Percentiles rank a stretch among this genome's conserved stretches.
phyloP scores from a whole-genome alignment of 257 asterid genomes.

The Thymus mandschuricus region DNA sequence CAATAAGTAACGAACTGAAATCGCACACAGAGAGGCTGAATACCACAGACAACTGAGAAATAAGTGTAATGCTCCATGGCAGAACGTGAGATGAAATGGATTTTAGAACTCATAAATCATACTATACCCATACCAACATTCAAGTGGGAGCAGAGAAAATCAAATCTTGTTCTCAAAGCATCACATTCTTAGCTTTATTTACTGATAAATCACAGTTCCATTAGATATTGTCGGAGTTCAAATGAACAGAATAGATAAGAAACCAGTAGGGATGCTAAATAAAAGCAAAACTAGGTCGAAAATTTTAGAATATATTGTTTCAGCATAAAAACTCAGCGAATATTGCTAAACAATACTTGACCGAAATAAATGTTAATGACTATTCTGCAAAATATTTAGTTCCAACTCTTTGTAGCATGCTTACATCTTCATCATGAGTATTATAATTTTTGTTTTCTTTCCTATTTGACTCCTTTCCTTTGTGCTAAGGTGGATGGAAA shows the following conservation, averaged over 20 bases:
- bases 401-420: neutral
- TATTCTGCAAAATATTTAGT: neutral
- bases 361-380: neutral
- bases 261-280: neutral
- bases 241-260: neutral
- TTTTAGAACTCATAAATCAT: neutral
- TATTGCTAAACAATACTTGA: too few species aligned
- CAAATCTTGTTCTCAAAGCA: neutral
- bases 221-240: conserved; percentile 2
- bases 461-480: too few species aligned
- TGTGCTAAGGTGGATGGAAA: too few species aligned
- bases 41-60: neutral
- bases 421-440: too few species aligned
- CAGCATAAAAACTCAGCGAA: too few species aligned
- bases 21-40: neutral
- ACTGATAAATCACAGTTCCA: neutral
- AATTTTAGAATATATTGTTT: too few species aligned
- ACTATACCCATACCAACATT: neutral
- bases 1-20: too few species aligned
- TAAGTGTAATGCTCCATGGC: neutral
- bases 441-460: too few species aligned
- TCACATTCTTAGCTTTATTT: neutral
- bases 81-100: neutral
- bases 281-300: neutral
- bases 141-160: neutral